phyloP scores from a whole-genome alignment of 805 yeast genomes.

The Saccharomycopsis selenospora region DNA sequence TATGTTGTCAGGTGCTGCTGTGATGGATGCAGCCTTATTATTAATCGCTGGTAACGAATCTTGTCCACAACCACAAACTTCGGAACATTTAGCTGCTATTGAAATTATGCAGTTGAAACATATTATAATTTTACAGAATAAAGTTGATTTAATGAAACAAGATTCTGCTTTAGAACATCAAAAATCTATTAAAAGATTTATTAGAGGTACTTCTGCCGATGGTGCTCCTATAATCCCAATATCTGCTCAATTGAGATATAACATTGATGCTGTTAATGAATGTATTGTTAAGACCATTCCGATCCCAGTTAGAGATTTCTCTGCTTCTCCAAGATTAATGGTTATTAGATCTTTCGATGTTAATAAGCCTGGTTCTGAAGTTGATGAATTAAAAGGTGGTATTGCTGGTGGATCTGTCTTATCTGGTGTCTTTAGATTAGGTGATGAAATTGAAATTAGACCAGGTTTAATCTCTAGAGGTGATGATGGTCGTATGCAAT shows the following conservation, averaged over 20 bases:
- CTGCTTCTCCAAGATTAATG: slow-evolving; percentile 88
- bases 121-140: slow-evolving; percentile 92
- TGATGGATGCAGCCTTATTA: slow-evolving; percentile 97
- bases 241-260: slow-evolving; percentile 96
- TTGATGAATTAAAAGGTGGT: slow-evolving; percentile 97
- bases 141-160: slow-evolving; percentile 97
- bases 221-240: slow-evolving; percentile 99
- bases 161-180: slow-evolving; percentile 94
- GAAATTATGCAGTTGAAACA: slow-evolving; percentile 98
- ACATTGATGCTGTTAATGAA: slow-evolving; percentile 97
- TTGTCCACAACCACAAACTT: slow-evolving; percentile 99
- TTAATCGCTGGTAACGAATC: slow-evolving; percentile 97
- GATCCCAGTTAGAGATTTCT: slow-evolving; percentile 91
- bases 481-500: slow-evolving; percentile 69
- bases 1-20: slow-evolving; percentile 99
- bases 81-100: slow-evolving; percentile 98
- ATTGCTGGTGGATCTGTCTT: slow-evolving; percentile 99
- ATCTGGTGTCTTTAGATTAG: slow-evolving; percentile 93
- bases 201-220: slow-evolving; percentile 97
- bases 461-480: slow-evolving; percentile 99
- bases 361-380: slow-evolving; percentile 97
- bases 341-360: slow-evolving; percentile 98
- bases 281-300: slow-evolving; percentile 93
- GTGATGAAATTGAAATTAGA: slow-evolving; percentile 97
- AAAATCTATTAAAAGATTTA: slow-evolving; percentile 83